Evolutionary conservation across 495 filamentous ascomycete species (phyloP), one percentile per base, ranked within the genome.

Genomic region (Talaromyces trachyspermus): DNA sequence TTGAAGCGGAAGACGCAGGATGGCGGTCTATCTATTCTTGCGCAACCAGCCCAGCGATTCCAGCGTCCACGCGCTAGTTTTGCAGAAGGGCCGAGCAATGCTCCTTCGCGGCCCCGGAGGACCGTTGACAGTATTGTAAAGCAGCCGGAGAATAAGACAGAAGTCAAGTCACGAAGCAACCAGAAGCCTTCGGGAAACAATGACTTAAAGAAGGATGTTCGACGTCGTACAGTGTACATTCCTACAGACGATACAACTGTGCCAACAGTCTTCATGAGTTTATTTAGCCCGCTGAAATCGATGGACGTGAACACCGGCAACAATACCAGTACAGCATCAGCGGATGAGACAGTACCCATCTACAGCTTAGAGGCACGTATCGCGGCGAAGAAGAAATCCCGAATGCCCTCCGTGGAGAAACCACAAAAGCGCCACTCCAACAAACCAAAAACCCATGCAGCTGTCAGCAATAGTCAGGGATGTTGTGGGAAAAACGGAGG

Each of bases 41-140:
- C 64, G 23, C 69, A 72, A 32, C 66, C 69, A 1, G 69, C 69
- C 22, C 69, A 70, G 44, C 53, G 65, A 30, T 66, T 70, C 33
- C 48, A 49, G 15, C 65, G 65, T 35, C 57, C 67, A 7, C 65
- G 56, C 48, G 53, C 59, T 20, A 66, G 54, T 39, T 56, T 62
- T 43, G 51, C 56, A 6, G 40, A 50, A 5, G 20, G 22, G 47
- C 19, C 37, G 4, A 30, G 14, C 5, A n/a, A 43, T 23, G 2
- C 8, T 24, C 17, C 25, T n/a, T 38, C 44, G 15, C 48, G 26
- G 18, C 1, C 8, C 2, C 19, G 10, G 10, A 11, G 15, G 0
- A 10, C 17, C 5, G 18, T 26, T 10, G 27, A 14, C 2, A 63
- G 50, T 30, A 53, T 53, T 12, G 40, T 50, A 7, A 54, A 54